These are phyloP conservation scores for Hypoxylon sp. DNA, from an alignment of 2,329 filamentous ascomycete species.

Conservation along the genomic window DNA sequence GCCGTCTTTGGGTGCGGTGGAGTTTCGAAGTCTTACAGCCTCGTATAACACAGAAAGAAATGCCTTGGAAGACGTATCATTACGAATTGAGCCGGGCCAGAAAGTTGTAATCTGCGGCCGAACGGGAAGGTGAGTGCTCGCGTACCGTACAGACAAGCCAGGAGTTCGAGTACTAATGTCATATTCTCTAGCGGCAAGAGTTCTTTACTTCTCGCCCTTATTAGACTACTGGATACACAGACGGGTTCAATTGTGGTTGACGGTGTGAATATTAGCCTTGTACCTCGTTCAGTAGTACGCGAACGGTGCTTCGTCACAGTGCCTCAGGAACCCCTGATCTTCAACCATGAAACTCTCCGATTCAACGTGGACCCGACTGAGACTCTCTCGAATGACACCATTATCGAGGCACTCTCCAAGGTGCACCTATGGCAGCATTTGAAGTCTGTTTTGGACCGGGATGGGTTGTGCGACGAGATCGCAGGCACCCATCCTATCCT, in stretches of 20 bases:
- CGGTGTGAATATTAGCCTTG: slow-evolving; percentile 46
- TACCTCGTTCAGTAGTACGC: slow-evolving; percentile 47
- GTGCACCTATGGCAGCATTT: slow-evolving; percentile 41
- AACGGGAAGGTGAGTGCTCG: slow-evolving; percentile 59
- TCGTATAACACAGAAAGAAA: slow-evolving; percentile 47
- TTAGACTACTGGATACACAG: slow-evolving; percentile 47
- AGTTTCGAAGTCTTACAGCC: slow-evolving; percentile 49
- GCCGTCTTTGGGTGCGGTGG: slow-evolving; percentile 49
- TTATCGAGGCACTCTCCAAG: slow-evolving; percentile 37
- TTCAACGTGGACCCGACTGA: slow-evolving; percentile 50
- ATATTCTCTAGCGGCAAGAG: slow-evolving; percentile 56
- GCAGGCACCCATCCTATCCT: slow-evolving; percentile 41
- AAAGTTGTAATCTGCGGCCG: slow-evolving; percentile 66
- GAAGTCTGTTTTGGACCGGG: background rate
- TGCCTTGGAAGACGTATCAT: slow-evolving; percentile 47
- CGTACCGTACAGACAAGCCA: background rate
- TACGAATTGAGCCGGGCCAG: slow-evolving; percentile 57
- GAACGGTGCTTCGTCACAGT: slow-evolving; percentile 51
- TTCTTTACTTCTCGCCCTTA: slow-evolving; percentile 39
- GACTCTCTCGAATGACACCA: slow-evolving; percentile 39
- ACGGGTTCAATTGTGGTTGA: slow-evolving; percentile 50
- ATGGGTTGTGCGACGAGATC: background rate
- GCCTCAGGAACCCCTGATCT: slow-evolving; percentile 50
- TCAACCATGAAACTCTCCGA: slow-evolving; percentile 48
- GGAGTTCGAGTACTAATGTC: slow-evolving; percentile 2